Percentiles rank a stretch among this genome's conserved stretches.
phyloP scores from a whole-genome alignment of 2,329 filamentous ascomycete genomes.

The Cucurbitaria berberidis region DNA sequence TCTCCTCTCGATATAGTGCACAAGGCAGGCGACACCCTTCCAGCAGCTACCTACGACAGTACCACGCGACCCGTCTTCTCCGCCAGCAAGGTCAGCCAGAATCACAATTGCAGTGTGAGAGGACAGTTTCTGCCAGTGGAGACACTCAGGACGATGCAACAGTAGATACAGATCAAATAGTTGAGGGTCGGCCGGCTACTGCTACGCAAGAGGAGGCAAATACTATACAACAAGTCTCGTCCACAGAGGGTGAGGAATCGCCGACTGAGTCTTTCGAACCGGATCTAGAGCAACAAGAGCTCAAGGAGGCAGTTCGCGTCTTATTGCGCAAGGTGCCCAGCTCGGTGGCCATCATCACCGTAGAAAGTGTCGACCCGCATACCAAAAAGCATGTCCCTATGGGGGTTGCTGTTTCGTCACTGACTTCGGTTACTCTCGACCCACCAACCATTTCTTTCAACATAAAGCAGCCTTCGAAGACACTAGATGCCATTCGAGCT shows the following conservation, averaged over 20 bases:
- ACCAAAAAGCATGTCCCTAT: constrained; percentile 25
- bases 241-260: constrained; percentile 1
- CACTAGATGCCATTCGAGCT: constrained; percentile 59
- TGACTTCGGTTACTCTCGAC: constrained; percentile 63
- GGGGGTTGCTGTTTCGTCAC: constrained; percentile 65
- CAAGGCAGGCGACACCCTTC: neutral
- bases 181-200: neutral
- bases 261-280: neutral
- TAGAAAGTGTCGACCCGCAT: constrained; percentile 23
- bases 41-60: constrained; percentile 9
- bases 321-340: constrained; percentile 63
- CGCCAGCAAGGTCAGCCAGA: constrained; percentile 11
- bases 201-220: neutral
- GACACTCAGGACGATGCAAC: neutral
- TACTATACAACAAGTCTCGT: neutral
- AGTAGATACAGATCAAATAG: neutral
- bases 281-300: constrained; percentile 5
- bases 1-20: neutral
- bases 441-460: constrained; percentile 70
- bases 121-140: neutral
- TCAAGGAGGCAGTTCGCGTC: constrained; percentile 25
- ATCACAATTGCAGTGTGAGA: constrained; percentile 5
- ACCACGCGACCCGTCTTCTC: constrained; percentile 17
- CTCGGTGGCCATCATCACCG: constrained; percentile 63
- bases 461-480: constrained; percentile 62